Evolutionary conservation across 305 asterid species (phyloP).

Genomic region (Caryopteris hybrid): DNA sequence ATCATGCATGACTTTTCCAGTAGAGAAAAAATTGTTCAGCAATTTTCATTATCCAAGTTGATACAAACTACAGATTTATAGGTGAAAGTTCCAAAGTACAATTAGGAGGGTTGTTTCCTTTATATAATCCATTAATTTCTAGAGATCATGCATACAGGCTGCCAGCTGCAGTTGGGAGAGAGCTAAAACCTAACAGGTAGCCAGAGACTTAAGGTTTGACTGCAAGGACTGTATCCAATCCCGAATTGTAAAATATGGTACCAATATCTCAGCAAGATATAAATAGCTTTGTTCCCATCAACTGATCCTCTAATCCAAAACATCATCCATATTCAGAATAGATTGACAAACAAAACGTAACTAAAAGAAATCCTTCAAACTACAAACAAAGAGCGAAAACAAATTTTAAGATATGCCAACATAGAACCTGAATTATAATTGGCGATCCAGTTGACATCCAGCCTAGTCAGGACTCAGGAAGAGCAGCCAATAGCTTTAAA

Average conservation of each 20-base stretch:
- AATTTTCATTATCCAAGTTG: not conserved
- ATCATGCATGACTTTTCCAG: no score
- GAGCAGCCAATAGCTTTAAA: not conserved
- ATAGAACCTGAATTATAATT: not conserved
- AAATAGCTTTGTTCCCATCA: constrained; percentile 7
- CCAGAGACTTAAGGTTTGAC: not conserved
- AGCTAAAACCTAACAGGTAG: not conserved
- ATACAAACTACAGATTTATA: not conserved
- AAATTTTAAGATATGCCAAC: not conserved
- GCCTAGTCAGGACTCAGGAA: not conserved
- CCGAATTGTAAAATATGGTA: not conserved
- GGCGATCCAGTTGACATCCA: not conserved
- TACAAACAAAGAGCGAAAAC: not conserved
- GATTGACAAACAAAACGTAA: not conserved
- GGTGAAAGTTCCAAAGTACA: not conserved
- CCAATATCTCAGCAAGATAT: not conserved
- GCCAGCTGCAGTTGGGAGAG: not conserved
- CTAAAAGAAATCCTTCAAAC: not conserved
- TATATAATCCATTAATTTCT: no score
- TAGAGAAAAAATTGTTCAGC: not conserved
- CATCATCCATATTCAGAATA: not conserved
- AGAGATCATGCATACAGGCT: not conserved
- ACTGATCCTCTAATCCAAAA: not conserved
- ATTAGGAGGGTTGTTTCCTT: not conserved
- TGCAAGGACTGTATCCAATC: not conserved